Evolutionary conservation across 768 basidiomycete species (phyloP), one percentile per base, ranked within the genome.

Genomic region (Exidia glandulosa): DNA sequence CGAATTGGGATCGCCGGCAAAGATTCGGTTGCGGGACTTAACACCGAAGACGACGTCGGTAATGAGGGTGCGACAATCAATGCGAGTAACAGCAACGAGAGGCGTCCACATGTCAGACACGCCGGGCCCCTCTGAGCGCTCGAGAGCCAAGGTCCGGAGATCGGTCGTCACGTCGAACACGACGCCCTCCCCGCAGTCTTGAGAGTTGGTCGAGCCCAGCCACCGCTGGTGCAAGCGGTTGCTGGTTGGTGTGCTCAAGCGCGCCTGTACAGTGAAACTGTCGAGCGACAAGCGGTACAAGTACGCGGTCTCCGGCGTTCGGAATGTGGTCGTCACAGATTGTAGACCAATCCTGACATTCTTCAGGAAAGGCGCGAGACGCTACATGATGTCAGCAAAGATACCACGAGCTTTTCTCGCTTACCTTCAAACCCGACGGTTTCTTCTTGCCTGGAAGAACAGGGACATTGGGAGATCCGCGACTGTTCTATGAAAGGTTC

Each of bases 1-100:
- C 10, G 78, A 74, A 66, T 84, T 84, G 9, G 83, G 79, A 65
- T 86, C 85, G 27, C 80, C 81, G 13, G 71, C 62, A 48, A 85
- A 67, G 64, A 84, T 31, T 27, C 10, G 27, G 13, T 54, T 31
- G 50, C 25, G 27, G 27, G 25, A n/a, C 14, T 31, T 27, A 14
- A 54, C 25, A 7, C 12, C 27, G 14, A 54, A 25, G 10, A 31
- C 50, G 14, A 27, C 50, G 10, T 29, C 50, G 14, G 50, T 54
- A 29, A 31, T 3, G 12, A 54, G 6, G 5, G 50, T 31, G 27
- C 50, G 25, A 9, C 25, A 19, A 25, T 54, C 27, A 19, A 54
- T 25, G 19, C 50, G 50, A 13, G 14, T 14, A 31, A 54, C 25
- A 19, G 50, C 25, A 12, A 25, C 27, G 27, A 54, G 30, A 29